phyloP scores from a whole-genome alignment of 768 basidiomycete genomes.

The Bullera alba region DNA sequence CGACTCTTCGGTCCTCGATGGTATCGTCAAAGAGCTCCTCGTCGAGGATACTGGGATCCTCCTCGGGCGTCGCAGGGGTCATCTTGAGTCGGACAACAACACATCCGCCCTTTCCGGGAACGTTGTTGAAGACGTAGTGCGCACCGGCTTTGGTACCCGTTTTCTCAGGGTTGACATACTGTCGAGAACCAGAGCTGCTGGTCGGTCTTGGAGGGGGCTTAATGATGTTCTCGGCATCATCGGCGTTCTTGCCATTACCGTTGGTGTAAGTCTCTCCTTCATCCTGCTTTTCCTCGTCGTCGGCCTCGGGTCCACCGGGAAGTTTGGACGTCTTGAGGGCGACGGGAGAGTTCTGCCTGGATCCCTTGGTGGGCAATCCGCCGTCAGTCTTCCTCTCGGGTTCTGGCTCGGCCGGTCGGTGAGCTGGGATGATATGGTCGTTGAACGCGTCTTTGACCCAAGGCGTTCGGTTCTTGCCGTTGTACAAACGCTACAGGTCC shows the following conservation, averaged over 20 bases:
- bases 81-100: conserved; percentile 90
- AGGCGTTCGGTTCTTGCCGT: conserved; percentile 69
- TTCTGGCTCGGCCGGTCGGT: conserved; percentile 56
- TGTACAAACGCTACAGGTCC: conserved; percentile 61
- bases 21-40: conserved; percentile 81
- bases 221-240: conserved; percentile 48
- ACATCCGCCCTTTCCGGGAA: conserved; percentile 87
- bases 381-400: conserved; percentile 13
- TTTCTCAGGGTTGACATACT: conserved; percentile 77
- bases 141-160: conserved; percentile 88
- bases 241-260: conserved; percentile 45
- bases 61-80: conserved; percentile 66
- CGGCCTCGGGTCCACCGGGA: conserved; percentile 16
- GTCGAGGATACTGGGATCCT: conserved; percentile 73
- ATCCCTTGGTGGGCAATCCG: conserved; percentile 9
- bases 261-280: conserved; percentile 44
- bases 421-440: conserved; percentile 84
- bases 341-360: conserved; percentile 14
- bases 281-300: conserved; percentile 16
- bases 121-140: conserved; percentile 78
- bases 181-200: conserved; percentile 25
- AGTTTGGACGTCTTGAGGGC: conserved; percentile 26
- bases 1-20: conserved; percentile 81
- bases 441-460: conserved; percentile 98
- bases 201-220: conserved; percentile 35